phyloP scores from a whole-genome alignment of 1,284 basidiomycete species.

The Fomitopsis schrenkii region DNA sequence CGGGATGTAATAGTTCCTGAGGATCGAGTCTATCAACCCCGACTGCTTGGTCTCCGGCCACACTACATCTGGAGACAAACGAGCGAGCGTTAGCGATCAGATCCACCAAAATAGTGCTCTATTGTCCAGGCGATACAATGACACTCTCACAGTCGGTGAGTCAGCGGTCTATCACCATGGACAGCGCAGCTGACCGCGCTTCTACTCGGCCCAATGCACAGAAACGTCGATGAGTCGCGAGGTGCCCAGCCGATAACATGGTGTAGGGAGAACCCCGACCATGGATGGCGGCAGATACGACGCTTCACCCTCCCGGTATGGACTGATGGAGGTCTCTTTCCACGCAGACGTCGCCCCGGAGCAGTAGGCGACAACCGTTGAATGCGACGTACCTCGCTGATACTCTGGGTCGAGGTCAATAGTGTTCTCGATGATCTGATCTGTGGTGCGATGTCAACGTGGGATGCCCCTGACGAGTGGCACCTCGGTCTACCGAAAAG shows the following conservation, averaged over 20 bases:
- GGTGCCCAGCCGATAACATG: too few relatives aligned
- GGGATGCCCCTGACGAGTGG: background rate
- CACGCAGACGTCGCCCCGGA: background rate
- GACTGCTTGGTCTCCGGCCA: constrained; percentile 45
- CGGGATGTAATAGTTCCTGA: constrained; percentile 40
- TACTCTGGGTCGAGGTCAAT: constrained; percentile 51
- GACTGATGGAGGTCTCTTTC: too few relatives aligned
- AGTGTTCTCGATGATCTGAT: constrained; percentile 41
- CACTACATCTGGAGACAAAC: constrained; percentile 37
- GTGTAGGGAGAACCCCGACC: too few relatives aligned
- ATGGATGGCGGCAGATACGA: too few relatives aligned
- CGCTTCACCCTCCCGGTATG: too few relatives aligned
- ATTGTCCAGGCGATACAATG: background rate
- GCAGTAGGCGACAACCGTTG: background rate
- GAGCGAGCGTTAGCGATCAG: background rate
- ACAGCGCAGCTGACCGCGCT: background rate
- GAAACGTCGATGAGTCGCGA: too few relatives aligned
- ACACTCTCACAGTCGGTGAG: too few relatives aligned
- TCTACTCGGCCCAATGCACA: background rate
- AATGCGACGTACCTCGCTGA: constrained; percentile 38
- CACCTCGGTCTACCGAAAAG: constrained; percentile 36
- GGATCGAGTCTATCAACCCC: constrained; percentile 37
- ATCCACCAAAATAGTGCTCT: background rate
- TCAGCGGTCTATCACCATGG: background rate
- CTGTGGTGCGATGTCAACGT: constrained; percentile 21